Evolutionary conservation across 2,329 filamentous ascomycete species (phyloP).

Genomic region (Stenocarpella maydis): DNA sequence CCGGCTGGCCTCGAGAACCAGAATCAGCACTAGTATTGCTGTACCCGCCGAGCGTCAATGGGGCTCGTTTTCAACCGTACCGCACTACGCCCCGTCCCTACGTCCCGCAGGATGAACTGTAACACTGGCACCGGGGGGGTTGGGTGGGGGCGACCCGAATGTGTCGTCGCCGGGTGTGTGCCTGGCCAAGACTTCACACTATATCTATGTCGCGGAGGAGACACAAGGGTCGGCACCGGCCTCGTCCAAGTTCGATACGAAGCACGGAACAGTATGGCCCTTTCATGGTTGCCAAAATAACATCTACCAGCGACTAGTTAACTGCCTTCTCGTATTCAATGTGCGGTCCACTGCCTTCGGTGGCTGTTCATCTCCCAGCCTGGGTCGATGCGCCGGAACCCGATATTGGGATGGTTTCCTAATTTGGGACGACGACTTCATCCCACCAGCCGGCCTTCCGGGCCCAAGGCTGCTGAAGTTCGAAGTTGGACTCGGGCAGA

Average conservation of each 20-base stretch:
- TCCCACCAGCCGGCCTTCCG: neutral
- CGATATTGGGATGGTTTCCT: neutral
- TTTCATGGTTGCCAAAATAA: neutral
- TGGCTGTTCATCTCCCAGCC: neutral
- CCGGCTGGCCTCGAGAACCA: neutral
- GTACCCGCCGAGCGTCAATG: slow-evolving; percentile 3
- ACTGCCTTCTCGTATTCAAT: neutral
- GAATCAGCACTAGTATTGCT: slow-evolving; percentile 21
- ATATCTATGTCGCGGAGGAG: neutral
- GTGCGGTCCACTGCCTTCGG: too few relatives aligned
- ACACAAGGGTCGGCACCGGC: neutral
- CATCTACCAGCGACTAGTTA: neutral
- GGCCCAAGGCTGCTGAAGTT: neutral
- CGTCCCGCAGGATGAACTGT: neutral
- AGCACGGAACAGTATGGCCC: neutral
- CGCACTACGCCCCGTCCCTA: neutral
- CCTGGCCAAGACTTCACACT: neutral
- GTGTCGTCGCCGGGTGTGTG: neutral
- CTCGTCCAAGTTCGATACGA: neutral
- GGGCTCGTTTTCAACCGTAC: neutral
- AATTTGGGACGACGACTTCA: neutral
- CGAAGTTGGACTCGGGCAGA: too few relatives aligned
- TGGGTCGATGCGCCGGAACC: neutral
- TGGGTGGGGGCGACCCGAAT: neutral
- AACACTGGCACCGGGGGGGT: too few relatives aligned